These are phyloP conservation scores for Arabidopsis arenosa DNA, from an alignment of 345 rosid genomes.

Conservation along the genomic window DNA sequence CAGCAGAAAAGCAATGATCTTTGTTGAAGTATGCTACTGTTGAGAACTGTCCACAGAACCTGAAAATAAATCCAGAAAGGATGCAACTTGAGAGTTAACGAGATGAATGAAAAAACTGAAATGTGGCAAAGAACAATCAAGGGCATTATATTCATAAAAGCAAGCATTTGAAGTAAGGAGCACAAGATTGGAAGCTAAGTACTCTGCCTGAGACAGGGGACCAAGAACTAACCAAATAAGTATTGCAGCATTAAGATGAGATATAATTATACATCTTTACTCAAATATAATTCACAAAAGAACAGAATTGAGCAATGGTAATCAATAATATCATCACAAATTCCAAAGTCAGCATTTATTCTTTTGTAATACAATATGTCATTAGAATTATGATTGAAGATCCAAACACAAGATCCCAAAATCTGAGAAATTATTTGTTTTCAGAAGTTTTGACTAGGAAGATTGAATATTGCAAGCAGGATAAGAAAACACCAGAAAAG, in stretches of 20 bases:
- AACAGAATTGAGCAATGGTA: not conserved
- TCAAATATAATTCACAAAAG: not conserved
- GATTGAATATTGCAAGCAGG: conserved; percentile 4
- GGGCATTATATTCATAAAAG: not conserved
- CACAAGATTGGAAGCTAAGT: conserved; percentile 11
- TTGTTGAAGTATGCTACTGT: not conserved
- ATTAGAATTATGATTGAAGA: conserved; percentile 17
- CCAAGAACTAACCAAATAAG: conserved; percentile 19
- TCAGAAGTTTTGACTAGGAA: conserved; percentile 8
- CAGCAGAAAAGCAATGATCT: conserved; percentile 13
- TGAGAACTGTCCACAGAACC: conserved; percentile 14
- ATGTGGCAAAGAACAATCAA: conserved; percentile 3
- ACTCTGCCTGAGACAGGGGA: conserved; percentile 14
- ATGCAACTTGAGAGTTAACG: conserved; percentile 15
- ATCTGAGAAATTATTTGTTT: not conserved
- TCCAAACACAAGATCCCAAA: conserved; percentile 36
- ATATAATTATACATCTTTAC: not conserved
- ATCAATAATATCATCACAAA: conserved; percentile 17
- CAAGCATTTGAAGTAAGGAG: conserved; percentile 14
- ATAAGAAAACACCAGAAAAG: not conserved
- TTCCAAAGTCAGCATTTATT: conserved; percentile 27
- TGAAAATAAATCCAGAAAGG: conserved; percentile 24
- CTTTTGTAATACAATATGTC: not conserved
- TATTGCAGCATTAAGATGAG: conserved; percentile 9
- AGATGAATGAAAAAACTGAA: not conserved